These are phyloP conservation scores for Beta corolliflora DNA, from an alignment of 179 eudicot genomes.

Conservation along the genomic window DNA sequence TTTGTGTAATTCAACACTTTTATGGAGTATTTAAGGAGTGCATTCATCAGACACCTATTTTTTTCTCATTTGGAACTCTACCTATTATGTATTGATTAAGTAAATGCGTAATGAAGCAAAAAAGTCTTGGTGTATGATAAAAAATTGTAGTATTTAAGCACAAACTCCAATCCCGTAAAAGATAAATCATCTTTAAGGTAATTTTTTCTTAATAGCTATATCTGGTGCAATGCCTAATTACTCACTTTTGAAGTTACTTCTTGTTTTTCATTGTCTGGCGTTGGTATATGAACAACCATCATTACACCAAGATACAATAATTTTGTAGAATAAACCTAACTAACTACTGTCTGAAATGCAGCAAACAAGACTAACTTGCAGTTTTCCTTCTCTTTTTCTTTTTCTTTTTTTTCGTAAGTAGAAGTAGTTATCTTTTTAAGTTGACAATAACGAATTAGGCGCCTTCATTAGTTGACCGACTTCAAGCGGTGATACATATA, in stretches of 20 bases:
- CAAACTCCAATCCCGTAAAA: too few species aligned
- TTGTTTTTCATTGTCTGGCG: not conserved
- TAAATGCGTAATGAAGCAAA: too few species aligned
- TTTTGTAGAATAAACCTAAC: not conserved
- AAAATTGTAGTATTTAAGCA: too few species aligned
- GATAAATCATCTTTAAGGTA: too few species aligned
- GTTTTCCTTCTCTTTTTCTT: too few species aligned
- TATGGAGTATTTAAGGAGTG: too few species aligned
- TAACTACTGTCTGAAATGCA: not conserved
- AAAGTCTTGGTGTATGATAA: too few species aligned
- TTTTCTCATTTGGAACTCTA: too few species aligned
- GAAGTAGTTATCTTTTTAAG: constrained; percentile 8
- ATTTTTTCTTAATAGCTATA: too few species aligned
- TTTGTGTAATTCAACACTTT: too few species aligned
- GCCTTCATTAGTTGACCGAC: constrained; percentile 1
- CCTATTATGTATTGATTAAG: too few species aligned
- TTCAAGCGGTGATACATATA: not conserved
- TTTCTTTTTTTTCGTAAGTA: not conserved
- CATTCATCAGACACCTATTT: too few species aligned
- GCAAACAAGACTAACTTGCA: not conserved
- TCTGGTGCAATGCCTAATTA: not conserved
- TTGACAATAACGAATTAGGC: constrained; percentile 5
- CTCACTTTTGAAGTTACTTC: not conserved
- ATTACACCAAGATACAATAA: not conserved
- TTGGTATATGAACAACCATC: not conserved